Evolutionary conservation across 192 early-diverging fungal genomes (phyloP).

Genomic region (Pilaira anomala): DNA sequence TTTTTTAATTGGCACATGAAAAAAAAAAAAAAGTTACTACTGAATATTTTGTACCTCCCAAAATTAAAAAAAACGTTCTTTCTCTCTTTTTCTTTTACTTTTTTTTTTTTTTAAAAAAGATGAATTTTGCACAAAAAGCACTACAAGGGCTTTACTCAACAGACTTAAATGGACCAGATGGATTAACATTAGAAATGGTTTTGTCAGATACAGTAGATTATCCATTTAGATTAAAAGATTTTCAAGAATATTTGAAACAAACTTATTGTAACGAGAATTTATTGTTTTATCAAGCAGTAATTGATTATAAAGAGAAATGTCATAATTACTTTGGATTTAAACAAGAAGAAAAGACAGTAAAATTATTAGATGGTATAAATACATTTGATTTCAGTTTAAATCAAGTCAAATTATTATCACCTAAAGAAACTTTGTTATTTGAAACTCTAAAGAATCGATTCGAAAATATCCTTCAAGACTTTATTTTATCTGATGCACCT

Average conservation of each 20-base stretch:
- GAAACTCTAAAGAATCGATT: constrained; percentile 27
- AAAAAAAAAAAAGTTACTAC: too few species aligned
- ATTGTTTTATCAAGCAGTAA: constrained; percentile 33
- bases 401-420: neutral
- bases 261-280: constrained; percentile 39
- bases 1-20: neutral
- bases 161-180: constrained; percentile 1
- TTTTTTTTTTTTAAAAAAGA: neutral
- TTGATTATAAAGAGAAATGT: constrained; percentile 30
- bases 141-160: neutral
- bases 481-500: constrained; percentile 27
- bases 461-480: constrained; percentile 28
- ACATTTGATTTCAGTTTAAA: neutral
- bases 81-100: neutral
- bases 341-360: neutral
- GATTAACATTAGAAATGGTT: constrained; percentile 25
- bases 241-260: neutral
- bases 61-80: neutral
- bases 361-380: neutral
- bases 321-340: constrained; percentile 36
- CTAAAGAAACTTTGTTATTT: constrained; percentile 20
- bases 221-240: constrained; percentile 19
- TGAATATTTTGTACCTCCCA: too few species aligned
- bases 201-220: constrained; percentile 19
- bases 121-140: constrained; percentile 11